These are phyloP conservation scores for Rhipidocladum racemiflorum DNA, from an alignment of 176 grass and related monocot genomes.

Conservation along the genomic window DNA sequence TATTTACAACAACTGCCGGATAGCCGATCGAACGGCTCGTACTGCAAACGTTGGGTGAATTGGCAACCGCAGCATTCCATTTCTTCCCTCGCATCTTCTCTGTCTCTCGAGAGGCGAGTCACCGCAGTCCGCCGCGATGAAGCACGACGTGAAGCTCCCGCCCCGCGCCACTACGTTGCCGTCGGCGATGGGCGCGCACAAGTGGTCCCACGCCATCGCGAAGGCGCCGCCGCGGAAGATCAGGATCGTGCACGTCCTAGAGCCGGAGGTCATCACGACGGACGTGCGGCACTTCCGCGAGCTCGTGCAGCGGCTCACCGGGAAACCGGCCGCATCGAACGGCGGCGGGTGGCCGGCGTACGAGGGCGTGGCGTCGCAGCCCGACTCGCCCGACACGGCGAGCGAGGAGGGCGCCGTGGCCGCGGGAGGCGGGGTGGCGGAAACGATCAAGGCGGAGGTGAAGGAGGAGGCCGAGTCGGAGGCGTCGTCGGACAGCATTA, in stretches of 20 bases:
- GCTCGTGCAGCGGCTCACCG: slow-evolving; percentile 88
- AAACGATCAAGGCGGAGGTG: slow-evolving; percentile 15
- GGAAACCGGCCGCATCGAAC: slow-evolving; percentile 7
- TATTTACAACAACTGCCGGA: background rate
- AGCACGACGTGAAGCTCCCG: slow-evolving; percentile 27
- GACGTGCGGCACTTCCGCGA: slow-evolving; percentile 64
- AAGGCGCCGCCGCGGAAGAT: slow-evolving; percentile 46
- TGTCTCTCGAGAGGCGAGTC: background rate
- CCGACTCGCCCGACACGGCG: background rate
- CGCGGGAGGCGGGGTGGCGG: background rate
- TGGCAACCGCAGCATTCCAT: background rate
- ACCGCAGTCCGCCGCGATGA: slow-evolving; percentile 26
- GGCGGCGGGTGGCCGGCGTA: background rate
- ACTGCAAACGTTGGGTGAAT: background rate
- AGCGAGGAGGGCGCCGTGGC: background rate
- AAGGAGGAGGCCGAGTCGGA: slow-evolving; percentile 32
- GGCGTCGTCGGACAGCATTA: slow-evolving; percentile 10
- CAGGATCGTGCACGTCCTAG: slow-evolving; percentile 65
- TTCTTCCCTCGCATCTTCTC: background rate
- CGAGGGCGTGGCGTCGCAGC: slow-evolving; percentile 2
- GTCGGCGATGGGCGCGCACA: background rate
- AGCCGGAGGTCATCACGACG: slow-evolving; percentile 66
- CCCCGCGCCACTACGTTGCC: background rate
- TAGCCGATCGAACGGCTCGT: background rate
- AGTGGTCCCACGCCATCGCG: slow-evolving; percentile 34